Evolutionary conservation across 352 stramenopile species (phyloP).

Genomic region (Globisporangium cederbergense): DNA sequence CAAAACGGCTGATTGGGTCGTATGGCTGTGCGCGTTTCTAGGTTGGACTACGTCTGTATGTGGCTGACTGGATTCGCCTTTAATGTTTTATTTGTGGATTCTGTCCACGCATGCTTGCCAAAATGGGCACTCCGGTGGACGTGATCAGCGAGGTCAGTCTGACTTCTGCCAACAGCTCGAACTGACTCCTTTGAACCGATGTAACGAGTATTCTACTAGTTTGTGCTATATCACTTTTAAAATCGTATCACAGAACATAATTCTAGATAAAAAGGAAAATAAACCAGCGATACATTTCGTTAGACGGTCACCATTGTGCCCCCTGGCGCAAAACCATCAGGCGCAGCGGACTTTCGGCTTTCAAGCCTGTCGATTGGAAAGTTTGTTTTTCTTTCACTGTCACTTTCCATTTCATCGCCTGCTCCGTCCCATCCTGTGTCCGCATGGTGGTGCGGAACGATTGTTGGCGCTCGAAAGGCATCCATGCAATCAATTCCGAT

Average conservation of each 20-base stretch:
- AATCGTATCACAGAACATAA: not conserved
- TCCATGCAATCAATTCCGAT: not conserved
- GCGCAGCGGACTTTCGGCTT: not conserved
- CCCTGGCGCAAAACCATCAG: not conserved
- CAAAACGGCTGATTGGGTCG: no score
- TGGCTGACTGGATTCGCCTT: no score
- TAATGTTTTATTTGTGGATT: no score
- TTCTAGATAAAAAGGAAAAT: not conserved
- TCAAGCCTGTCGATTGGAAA: not conserved
- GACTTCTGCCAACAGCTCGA: not conserved
- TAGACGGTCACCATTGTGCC: not conserved
- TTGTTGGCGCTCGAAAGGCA: not conserved
- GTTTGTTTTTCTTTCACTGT: not conserved
- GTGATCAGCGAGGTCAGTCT: not conserved
- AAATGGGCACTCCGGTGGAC: not conserved
- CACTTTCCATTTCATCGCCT: not conserved
- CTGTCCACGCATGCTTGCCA: no score
- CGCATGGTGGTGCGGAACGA: slow-evolving; percentile 2
- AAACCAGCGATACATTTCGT: not conserved
- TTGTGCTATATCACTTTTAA: no score
- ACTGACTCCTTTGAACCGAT: not conserved
- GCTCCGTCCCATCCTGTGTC: not conserved
- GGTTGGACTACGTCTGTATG: no score
- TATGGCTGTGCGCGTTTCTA: no score
- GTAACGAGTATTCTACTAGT: not conserved